Evolutionary conservation across 2,329 filamentous ascomycete species (phyloP), one percentile per base, ranked within the genome.

Genomic region (Botryosphaeria dothidea): DNA sequence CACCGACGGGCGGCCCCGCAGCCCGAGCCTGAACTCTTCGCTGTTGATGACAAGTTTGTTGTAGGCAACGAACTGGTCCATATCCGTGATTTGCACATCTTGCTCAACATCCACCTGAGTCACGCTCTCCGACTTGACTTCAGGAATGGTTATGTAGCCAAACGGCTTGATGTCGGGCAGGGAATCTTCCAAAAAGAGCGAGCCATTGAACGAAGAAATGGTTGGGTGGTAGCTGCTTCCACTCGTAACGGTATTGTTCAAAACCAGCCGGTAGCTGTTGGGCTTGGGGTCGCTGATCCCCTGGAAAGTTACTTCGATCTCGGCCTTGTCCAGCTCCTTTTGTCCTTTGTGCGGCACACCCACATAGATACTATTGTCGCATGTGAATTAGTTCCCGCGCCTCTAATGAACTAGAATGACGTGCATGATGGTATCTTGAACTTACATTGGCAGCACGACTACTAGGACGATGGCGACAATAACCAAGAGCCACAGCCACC

Each of bases 401-500:
- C 25, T 38, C 9, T 29, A 19, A 17, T 21, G n/a, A 15, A 13
- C 17, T 4, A 21, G 5, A 49, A 27, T 48, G 27, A 19, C 29
- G 15, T 23, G 36, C 21, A 46, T 34, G n/a, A 15, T 25, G 8
- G 13, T 34, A 19, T n/a, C 15, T 3, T 3, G n/a, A 23, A 83
- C 86, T 84, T 80, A 89, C 87, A 89, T 75, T 43, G 88, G 78
- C 43, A 85, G 80, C 19, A 90, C 82, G 41, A 87, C 78, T 15
- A 90, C 75, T 36, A 87, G 79, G 48, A 84, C 73, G 49, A 87
- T 75, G 66, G 81, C 68, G 65, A 83, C 71, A 60, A 86, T 73
- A 17, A 80, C 72, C 65, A 89, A 77, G 66, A 88, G 73, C 69
- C 88, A 82, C 67, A 82, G 70, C 87, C 87, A 90, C 88, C 87